These are phyloP conservation scores for Imleria badia DNA, from an alignment of 768 basidiomycete genomes.

Conservation along the genomic window DNA sequence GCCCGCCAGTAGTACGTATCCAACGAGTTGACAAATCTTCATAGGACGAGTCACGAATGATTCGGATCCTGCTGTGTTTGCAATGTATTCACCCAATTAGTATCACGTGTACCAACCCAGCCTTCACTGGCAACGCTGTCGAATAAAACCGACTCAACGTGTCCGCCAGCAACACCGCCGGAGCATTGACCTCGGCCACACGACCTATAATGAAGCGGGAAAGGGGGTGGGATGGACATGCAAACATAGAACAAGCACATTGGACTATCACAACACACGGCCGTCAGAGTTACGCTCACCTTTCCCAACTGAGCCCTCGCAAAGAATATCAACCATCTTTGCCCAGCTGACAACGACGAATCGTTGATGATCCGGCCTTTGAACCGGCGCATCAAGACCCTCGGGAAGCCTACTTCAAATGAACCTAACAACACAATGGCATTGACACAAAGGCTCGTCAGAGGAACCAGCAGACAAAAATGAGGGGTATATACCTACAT, in stretches of 20 bases:
- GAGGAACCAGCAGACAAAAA: neutral
- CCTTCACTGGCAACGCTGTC: no score
- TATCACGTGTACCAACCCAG: no score
- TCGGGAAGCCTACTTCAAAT: slow-evolving; percentile 63
- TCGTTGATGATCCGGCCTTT: slow-evolving; percentile 78
- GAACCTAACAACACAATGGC: slow-evolving; percentile 54
- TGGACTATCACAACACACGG: slow-evolving; percentile 51
- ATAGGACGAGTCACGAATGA: no score
- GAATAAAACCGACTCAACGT: no score
- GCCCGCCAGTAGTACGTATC: no score
- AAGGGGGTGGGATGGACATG: no score
- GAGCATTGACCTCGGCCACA: no score
- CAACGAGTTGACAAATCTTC: no score
- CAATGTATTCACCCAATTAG: no score
- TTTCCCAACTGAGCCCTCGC: slow-evolving; percentile 80
- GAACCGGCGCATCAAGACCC: slow-evolving; percentile 70
- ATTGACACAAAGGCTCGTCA: neutral
- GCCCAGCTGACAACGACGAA: slow-evolving; percentile 81
- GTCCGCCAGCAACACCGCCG: no score
- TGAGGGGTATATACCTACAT: slow-evolving; percentile 40
- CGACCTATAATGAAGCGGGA: no score
- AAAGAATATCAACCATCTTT: slow-evolving; percentile 86
- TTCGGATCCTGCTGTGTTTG: no score
- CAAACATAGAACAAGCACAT: slow-evolving; percentile 87
- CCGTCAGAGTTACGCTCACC: slow-evolving; percentile 34